Evolutionary conservation across 208 protist genomes (phyloP).

Genomic region (Leishmania guyanensis): DNA sequence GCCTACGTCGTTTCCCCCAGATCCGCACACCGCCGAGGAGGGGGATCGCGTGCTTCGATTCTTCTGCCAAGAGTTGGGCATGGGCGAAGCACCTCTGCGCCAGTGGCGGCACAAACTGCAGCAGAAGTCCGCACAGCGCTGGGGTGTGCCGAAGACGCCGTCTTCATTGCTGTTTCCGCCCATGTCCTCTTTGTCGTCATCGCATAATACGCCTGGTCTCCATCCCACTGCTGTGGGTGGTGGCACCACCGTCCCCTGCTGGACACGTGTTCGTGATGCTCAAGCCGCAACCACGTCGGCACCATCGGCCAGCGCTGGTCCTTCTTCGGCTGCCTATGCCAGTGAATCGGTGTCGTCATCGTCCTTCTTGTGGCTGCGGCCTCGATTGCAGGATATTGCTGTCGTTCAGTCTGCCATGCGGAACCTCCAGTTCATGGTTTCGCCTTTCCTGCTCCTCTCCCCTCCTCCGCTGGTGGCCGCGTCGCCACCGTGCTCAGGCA

Average conservation of each 20-base stretch:
- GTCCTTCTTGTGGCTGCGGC: slow-evolving; percentile 33
- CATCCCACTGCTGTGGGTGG: neutral
- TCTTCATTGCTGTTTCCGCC: neutral
- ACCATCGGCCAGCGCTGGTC: neutral
- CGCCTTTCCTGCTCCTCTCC: slow-evolving; percentile 68
- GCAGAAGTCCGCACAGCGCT: slow-evolving; percentile 29
- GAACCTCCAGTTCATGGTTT: slow-evolving; percentile 55
- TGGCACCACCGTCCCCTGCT: slow-evolving; percentile 15
- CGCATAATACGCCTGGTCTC: neutral
- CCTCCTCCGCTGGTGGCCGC: slow-evolving; percentile 15
- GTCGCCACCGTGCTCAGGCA: neutral
- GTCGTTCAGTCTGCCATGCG: slow-evolving; percentile 49
- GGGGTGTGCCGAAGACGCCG: slow-evolving; percentile 16
- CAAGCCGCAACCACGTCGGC: neutral
- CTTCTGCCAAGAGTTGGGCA: slow-evolving; percentile 70
- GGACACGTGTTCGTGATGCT: slow-evolving; percentile 15
- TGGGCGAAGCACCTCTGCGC: slow-evolving; percentile 46
- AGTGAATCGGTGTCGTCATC: neutral
- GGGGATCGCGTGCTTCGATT: slow-evolving; percentile 55
- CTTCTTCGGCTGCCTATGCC: slow-evolving; percentile 3
- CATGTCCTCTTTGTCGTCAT: neutral
- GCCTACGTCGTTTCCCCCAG: slow-evolving; percentile 22
- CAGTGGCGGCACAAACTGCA: slow-evolving; percentile 47
- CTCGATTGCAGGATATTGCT: slow-evolving; percentile 44
- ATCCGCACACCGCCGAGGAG: slow-evolving; percentile 35